phyloP scores from a whole-genome alignment of 768 basidiomycete species.

The Hericium rajendrae region DNA sequence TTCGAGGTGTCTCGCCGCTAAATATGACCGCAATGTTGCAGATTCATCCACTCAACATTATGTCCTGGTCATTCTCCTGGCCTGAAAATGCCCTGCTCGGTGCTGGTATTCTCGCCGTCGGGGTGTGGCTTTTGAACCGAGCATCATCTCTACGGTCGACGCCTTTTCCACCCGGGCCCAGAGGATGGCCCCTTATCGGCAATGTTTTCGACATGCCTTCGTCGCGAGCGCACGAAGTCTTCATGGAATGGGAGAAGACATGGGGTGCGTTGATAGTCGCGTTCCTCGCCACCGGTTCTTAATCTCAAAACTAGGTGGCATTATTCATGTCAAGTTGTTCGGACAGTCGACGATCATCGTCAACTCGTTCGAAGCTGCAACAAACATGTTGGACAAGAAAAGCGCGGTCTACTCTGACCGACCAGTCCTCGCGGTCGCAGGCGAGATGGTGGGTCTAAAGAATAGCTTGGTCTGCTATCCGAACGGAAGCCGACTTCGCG shows the following conservation, averaged over 20 bases:
- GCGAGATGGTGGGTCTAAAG: conserved; percentile 13
- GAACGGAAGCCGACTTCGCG: conserved; percentile 11
- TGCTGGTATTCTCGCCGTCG: too few relatives aligned
- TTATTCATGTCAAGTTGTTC: conserved; percentile 16
- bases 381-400: conserved; percentile 18
- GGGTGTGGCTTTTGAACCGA: too few relatives aligned
- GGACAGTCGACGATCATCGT: conserved; percentile 17
- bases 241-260: conserved; percentile 6
- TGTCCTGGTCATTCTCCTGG: too few relatives aligned
- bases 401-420: conserved; percentile 17
- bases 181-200: conserved; percentile 12
- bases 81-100: too few relatives aligned
- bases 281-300: not conserved
- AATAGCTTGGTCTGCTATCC: conserved; percentile 11
- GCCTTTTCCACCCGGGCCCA: conserved; percentile 3
- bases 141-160: too few relatives aligned
- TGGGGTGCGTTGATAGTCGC: conserved; percentile 7
- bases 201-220: conserved; percentile 12
- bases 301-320: conserved; percentile 9
- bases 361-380: conserved; percentile 13
- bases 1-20: too few relatives aligned
- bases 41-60: too few relatives aligned
- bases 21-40: too few relatives aligned
- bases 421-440: conserved; percentile 13
- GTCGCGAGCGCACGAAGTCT: conserved; percentile 8